Evolutionary conservation across 2,329 filamentous ascomycete species (phyloP).

Genomic region (Lachnellula willkommii): DNA sequence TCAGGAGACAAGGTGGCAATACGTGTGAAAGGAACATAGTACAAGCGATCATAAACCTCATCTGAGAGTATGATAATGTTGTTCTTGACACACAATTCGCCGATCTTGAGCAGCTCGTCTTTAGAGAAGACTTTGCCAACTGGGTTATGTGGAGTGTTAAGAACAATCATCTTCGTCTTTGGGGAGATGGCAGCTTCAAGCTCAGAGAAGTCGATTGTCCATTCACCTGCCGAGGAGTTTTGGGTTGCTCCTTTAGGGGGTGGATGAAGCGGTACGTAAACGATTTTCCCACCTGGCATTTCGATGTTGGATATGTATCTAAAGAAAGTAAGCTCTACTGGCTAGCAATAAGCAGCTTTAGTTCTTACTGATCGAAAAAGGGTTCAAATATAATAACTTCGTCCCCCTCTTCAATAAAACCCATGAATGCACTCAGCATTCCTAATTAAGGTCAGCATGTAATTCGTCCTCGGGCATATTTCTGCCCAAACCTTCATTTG

Average conservation of each 20-base stretch:
- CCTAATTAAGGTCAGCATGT: slow-evolving; percentile 38
- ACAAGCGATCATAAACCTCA: slow-evolving; percentile 91
- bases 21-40: slow-evolving; percentile 91
- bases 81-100: slow-evolving; percentile 83
- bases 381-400: slow-evolving; percentile 98
- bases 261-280: slow-evolving; percentile 92
- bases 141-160: slow-evolving; percentile 85
- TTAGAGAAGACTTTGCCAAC: slow-evolving; percentile 92
- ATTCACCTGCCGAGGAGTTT: slow-evolving; percentile 81
- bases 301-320: slow-evolving; percentile 96
- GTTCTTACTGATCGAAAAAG: slow-evolving; percentile 84
- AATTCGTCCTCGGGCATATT: background rate
- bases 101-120: slow-evolving; percentile 77
- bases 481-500: slow-evolving; percentile 60
- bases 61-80: slow-evolving; percentile 90
- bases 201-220: slow-evolving; percentile 79
- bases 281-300: slow-evolving; percentile 92
- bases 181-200: slow-evolving; percentile 76
- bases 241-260: slow-evolving; percentile 71
- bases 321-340: slow-evolving; percentile 7
- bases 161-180: slow-evolving; percentile 92
- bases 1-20: slow-evolving; percentile 88
- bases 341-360: background rate
- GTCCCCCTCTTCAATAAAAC: slow-evolving; percentile 86
- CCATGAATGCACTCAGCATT: slow-evolving; percentile 98